phyloP scores from a whole-genome alignment of 495 filamentous ascomycete genomes.

The Glarea lozoyensis region DNA sequence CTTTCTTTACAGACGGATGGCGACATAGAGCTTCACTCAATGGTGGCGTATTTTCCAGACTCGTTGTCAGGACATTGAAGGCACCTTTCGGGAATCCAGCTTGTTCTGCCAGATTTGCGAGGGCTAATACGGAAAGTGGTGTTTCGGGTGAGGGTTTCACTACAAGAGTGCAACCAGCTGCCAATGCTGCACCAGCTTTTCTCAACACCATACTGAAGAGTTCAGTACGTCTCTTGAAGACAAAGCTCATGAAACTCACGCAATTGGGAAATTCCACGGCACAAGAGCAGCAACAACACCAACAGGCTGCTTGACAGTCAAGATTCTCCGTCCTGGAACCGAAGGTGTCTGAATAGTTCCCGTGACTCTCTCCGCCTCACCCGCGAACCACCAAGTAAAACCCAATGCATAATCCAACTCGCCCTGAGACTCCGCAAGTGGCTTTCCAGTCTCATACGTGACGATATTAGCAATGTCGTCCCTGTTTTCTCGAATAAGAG shows the following conservation, averaged over 20 bases:
- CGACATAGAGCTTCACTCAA: constrained; percentile 58
- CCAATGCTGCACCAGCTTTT: constrained; percentile 60
- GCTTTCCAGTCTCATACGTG: constrained; percentile 58
- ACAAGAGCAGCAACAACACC: constrained; percentile 57
- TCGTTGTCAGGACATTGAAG: constrained; percentile 51
- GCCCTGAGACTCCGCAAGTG: constrained; percentile 45
- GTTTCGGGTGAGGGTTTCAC: constrained; percentile 62
- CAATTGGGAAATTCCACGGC: constrained; percentile 53
- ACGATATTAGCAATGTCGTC: constrained; percentile 51
- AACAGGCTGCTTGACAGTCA: constrained; percentile 64
- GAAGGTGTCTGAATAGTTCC: constrained; percentile 49
- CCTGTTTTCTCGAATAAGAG: constrained; percentile 38
- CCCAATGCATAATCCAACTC: constrained; percentile 52
- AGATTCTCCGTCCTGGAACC: constrained; percentile 49
- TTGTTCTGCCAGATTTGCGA: constrained; percentile 47
- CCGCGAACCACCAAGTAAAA: constrained; percentile 58
- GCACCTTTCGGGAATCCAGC: constrained; percentile 53
- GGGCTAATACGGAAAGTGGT: constrained; percentile 44
- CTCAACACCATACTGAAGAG: constrained; percentile 53
- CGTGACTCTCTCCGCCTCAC: constrained; percentile 62
- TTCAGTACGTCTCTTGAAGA: constrained; percentile 36
- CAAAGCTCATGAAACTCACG: constrained; percentile 12
- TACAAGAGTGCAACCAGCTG: constrained; percentile 63
- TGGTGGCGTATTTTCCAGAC: constrained; percentile 52
- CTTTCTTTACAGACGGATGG: constrained; percentile 56